Evolutionary conservation across 2,329 filamentous ascomycete species (phyloP).

Genomic region (Juglanconis sp.): DNA sequence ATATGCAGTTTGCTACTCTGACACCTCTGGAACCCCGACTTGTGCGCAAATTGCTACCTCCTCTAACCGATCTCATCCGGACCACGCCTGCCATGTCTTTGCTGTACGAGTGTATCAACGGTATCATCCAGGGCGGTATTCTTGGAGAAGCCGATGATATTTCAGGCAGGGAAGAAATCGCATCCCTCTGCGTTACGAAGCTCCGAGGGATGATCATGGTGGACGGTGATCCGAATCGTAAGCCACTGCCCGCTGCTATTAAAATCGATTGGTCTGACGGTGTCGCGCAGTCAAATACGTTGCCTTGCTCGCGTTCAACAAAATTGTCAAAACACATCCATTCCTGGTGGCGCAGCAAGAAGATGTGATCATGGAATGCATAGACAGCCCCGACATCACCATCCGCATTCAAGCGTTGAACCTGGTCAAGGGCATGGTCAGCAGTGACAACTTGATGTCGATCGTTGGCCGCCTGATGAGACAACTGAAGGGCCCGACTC

Average conservation of each 20-base stretch:
- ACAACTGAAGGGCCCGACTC: conserved; percentile 67
- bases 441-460: conserved; percentile 74
- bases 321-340: conserved; percentile 85
- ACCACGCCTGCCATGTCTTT: conserved; percentile 98
- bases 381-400: conserved; percentile 93
- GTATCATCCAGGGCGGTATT: conserved; percentile 95
- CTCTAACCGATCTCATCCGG: conserved; percentile 86
- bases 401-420: conserved; percentile 92
- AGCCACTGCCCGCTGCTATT: conserved; percentile 34
- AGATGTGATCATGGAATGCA: conserved; percentile 93
- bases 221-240: conserved; percentile 88
- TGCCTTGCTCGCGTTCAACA: conserved; percentile 89
- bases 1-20: conserved; percentile 77
- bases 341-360: conserved; percentile 87
- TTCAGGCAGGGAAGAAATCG: conserved; percentile 85
- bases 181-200: conserved; percentile 86
- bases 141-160: conserved; percentile 77
- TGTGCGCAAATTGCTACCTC: conserved; percentile 85
- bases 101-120: conserved; percentile 96
- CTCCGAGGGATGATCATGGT: conserved; percentile 90
- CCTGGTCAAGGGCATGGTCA: conserved; percentile 91
- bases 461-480: conserved; percentile 85
- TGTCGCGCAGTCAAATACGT: conserved; percentile 81
- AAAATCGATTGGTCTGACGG: conserved; percentile 3
- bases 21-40: conserved; percentile 89